Conservation (phyloP, 1,284 basidiomycete genomes). For the Ustilago nuda region DNA sequence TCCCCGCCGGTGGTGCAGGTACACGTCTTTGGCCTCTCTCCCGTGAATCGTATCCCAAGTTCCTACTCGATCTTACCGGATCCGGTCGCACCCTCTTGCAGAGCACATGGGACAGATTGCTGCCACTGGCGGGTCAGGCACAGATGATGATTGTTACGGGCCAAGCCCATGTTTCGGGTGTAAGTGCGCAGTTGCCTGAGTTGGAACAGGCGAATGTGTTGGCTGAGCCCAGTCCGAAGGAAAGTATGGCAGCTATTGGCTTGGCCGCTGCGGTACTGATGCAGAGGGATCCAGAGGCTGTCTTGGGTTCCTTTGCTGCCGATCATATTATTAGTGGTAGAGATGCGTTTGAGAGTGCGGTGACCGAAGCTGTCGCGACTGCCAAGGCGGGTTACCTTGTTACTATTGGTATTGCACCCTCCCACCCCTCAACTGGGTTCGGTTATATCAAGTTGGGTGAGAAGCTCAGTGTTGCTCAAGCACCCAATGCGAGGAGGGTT, state of each 20-base stretch:
- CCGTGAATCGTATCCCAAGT: slow-evolving; percentile 65
- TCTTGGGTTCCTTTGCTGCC: slow-evolving; percentile 67
- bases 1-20: slow-evolving; percentile 67
- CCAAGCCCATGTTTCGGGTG: slow-evolving; percentile 58
- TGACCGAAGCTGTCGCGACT: slow-evolving; percentile 66
- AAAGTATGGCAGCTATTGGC: slow-evolving; percentile 68
- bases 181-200: slow-evolving; percentile 60
- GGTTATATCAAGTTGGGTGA: slow-evolving; percentile 69
- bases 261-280: slow-evolving; percentile 66
- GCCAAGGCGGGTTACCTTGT: slow-evolving; percentile 67
- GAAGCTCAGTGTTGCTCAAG: slow-evolving; percentile 49
- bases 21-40: slow-evolving; percentile 68
- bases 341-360: slow-evolving; percentile 67
- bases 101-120: slow-evolving; percentile 65
- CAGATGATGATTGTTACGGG: slow-evolving; percentile 67
- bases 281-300: slow-evolving; percentile 65
- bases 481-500: slow-evolving; percentile 66
- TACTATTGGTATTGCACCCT: slow-evolving; percentile 69
- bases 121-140: slow-evolving; percentile 58
- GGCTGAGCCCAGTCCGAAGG: slow-evolving; percentile 66
- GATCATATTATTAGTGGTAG: slow-evolving; percentile 68
- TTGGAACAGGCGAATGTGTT: slow-evolving; percentile 58
- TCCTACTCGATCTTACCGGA: slow-evolving; percentile 66
- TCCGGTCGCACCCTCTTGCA: slow-evolving; percentile 63
- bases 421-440: slow-evolving; percentile 67